Base-by-base conservation (phyloP, 208 protist genomes). In the Phytomonas sp. region DNA sequence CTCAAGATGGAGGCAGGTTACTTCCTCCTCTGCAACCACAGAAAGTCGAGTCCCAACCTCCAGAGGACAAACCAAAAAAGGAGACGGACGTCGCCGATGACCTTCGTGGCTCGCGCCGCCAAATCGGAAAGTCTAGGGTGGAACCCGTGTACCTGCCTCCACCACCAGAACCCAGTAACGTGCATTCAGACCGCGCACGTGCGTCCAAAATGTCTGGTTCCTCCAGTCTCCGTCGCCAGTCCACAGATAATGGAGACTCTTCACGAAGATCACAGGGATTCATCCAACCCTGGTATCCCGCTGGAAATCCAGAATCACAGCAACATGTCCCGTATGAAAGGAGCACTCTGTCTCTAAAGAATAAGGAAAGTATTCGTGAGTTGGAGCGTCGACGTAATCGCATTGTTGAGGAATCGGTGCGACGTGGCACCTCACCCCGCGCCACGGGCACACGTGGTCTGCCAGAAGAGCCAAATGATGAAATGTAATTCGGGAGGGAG, bases 281-380 rank as follows among this genome's bases (percentile, higher is more conserved):
- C 76, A 71, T 79, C 71, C 71, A 84, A 68, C 89, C 89, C 29
- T 95, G 83, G 82, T 92, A 82, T 70, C 86, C 86, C 28, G 67
- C 86, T 11, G 78, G 84, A 30, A 78, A 63, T 46, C 51, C 83
- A 0, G 29, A 61, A 20, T 81, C 61, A 6, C 80, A 95, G 40
- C 71, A 78, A 61, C 89, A 95, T 51, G 37, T 92, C 30, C 84
- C 85, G 31, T 90, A 87, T 37, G 79, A 82, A n/a, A 91, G 91
- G 72, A 88, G 82, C 30, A 72, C 73, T 36, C 83, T 85, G 31
- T 84, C 83, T 29, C 68, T 73, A 59, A 80, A 88, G 70, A 83
- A 78, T 68, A 46, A 78, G 63, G 83, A 92, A 62, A 82, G 73
- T 76, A 91, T 94, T 65, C 80, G 77, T 23, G 78, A 87, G 15